phyloP scores from a whole-genome alignment of 176 grass and related monocot genomes.

The Avena atlantica region DNA sequence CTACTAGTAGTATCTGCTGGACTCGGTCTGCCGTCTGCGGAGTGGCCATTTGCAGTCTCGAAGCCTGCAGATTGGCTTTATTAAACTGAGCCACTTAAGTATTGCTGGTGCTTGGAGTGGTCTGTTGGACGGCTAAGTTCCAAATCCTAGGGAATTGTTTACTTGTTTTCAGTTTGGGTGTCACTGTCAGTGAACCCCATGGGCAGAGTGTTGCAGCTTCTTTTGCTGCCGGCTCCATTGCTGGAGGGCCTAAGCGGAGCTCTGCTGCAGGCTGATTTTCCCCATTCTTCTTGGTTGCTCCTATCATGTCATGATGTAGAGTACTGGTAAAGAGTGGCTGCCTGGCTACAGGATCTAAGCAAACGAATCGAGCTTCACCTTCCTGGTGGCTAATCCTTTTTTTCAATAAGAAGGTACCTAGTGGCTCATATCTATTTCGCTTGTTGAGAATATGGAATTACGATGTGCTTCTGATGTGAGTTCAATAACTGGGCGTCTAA shows the following conservation, averaged over 20 bases:
- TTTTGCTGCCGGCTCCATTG: conserved; percentile 3
- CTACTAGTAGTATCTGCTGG: not conserved
- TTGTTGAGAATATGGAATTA: not conserved
- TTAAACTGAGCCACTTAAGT: not conserved
- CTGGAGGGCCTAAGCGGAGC: not conserved
- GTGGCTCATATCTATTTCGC: not conserved
- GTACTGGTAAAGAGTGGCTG: not conserved
- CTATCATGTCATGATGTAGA: not conserved
- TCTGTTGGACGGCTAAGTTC: not conserved
- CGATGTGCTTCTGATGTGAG: not conserved
- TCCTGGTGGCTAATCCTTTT: not conserved
- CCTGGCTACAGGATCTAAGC: not conserved
- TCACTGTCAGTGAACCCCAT: no score
- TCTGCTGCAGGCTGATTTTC: not conserved
- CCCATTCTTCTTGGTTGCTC: not conserved
- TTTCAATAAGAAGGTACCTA: not conserved
- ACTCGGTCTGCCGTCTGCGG: not conserved
- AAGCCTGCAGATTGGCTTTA: not conserved
- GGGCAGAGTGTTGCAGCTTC: not conserved
- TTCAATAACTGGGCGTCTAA: not conserved
- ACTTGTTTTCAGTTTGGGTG: not conserved
- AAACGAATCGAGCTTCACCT: not conserved
- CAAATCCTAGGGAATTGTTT: not conserved
- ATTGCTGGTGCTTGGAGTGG: not conserved
- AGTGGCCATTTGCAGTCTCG: not conserved